phyloP scores from a whole-genome alignment of 2,329 filamentous ascomycete species.

The Fonsecaea multimorphosa region DNA sequence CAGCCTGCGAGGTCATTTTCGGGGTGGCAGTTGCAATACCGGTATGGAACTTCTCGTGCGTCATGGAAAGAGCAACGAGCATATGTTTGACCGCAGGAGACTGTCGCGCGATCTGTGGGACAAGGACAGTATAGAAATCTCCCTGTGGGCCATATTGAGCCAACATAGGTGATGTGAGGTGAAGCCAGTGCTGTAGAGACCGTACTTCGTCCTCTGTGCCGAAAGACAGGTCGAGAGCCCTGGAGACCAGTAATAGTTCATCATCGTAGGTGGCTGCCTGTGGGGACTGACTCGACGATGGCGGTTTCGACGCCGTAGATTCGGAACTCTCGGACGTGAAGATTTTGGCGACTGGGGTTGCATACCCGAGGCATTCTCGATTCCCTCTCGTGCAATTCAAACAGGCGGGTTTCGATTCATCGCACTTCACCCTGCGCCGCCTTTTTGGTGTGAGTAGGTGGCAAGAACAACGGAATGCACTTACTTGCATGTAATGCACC shows the following conservation, averaged over 20 bases:
- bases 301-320: neutral
- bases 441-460: neutral
- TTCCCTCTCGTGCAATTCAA: slow-evolving; percentile 43
- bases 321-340: neutral
- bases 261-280: neutral
- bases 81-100: slow-evolving; percentile 18
- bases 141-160: slow-evolving; percentile 19
- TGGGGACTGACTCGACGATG: neutral
- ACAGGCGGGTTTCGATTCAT: slow-evolving; percentile 45
- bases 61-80: slow-evolving; percentile 23
- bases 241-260: neutral
- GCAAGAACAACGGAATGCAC: neutral
- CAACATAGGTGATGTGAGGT: slow-evolving; percentile 17
- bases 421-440: slow-evolving; percentile 48
- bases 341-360: neutral
- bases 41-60: slow-evolving; percentile 13
- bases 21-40: neutral
- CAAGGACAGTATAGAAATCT: slow-evolving; percentile 19
- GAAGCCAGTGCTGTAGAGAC: slow-evolving; percentile 18
- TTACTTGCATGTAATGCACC: slow-evolving; percentile 49
- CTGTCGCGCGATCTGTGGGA: slow-evolving; percentile 21
- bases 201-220: slow-evolving; percentile 17
- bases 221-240: slow-evolving; percentile 12
- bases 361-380: slow-evolving; percentile 45
- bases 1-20: neutral